Conservation (phyloP, 768 basidiomycete species). For the Podaxis rugospora region DNA sequence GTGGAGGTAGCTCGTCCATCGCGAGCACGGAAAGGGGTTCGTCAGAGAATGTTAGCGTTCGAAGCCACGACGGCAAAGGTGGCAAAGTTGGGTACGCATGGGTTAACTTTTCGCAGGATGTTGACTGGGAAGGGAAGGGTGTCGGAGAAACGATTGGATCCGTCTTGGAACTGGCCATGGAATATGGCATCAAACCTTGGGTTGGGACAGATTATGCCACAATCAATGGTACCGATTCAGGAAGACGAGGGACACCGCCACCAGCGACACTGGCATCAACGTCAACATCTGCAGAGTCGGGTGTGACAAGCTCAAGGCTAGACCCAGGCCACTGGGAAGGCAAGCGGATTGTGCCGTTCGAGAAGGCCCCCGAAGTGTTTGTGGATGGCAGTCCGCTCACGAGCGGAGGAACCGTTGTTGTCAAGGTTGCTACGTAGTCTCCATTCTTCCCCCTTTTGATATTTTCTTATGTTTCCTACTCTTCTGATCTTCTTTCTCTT, state of each 20-base stretch:
- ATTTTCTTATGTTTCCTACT: neutral
- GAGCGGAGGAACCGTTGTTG: conserved; percentile 41
- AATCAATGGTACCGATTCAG: neutral
- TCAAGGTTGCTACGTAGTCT: conserved; percentile 34
- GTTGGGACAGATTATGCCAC: conserved; percentile 17
- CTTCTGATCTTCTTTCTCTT: conserved; percentile 8
- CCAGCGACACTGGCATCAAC: neutral
- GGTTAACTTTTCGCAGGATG: conserved; percentile 76
- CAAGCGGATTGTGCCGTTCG: conserved; percentile 44
- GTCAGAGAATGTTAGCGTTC: conserved; percentile 1
- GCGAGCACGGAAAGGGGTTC: conserved; percentile 5
- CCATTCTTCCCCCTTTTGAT: neutral
- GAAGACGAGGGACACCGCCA: neutral
- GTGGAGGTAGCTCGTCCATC: conserved; percentile 11
- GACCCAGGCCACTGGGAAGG: conserved; percentile 14
- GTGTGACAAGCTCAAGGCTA: conserved; percentile 1
- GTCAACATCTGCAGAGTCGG: neutral
- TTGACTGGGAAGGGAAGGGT: conserved; percentile 81
- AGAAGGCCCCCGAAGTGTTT: conserved; percentile 51
- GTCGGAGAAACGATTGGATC: conserved; percentile 46
- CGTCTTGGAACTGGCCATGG: conserved; percentile 36
- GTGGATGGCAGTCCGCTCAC: conserved; percentile 31
- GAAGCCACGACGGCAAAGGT: conserved; percentile 8
- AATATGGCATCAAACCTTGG: conserved; percentile 40
- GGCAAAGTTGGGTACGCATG: conserved; percentile 70